A percentile compares a stretch with the other conserved stretches of the same genome.
These are phyloP conservation scores for Fusarium sp. DNA, from an alignment of 2,329 filamentous ascomycete genomes.

Conservation along the genomic window DNA sequence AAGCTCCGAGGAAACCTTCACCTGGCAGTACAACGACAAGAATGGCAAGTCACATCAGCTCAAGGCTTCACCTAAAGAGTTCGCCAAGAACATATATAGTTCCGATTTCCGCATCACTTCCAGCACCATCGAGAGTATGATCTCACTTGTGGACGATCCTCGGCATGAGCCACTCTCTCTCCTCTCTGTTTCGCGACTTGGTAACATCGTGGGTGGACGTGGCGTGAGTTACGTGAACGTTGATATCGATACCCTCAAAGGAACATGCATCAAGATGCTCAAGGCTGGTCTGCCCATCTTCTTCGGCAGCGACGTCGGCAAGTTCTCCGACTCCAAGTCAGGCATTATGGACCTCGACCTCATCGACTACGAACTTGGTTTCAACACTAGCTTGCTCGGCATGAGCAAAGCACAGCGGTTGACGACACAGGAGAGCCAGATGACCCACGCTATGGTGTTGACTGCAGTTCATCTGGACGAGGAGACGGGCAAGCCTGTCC, in stretches of 20 bases:
- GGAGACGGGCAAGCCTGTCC: slow-evolving; percentile 68
- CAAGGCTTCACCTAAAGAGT: slow-evolving; percentile 73
- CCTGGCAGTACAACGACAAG: slow-evolving; percentile 82
- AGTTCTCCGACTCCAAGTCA: slow-evolving; percentile 73
- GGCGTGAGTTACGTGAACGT: slow-evolving; percentile 87
- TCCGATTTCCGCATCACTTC: slow-evolving; percentile 67
- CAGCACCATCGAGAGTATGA: slow-evolving; percentile 72
- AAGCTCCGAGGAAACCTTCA: slow-evolving; percentile 73
- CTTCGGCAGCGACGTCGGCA: slow-evolving; percentile 89
- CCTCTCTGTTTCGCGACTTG: slow-evolving; percentile 80
- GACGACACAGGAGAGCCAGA: slow-evolving; percentile 77
- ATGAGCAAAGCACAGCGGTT: slow-evolving; percentile 82
- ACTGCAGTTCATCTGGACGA: slow-evolving; percentile 84
- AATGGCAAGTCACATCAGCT: slow-evolving; percentile 71
- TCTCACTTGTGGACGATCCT: slow-evolving; percentile 88
- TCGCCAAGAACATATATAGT: slow-evolving; percentile 75
- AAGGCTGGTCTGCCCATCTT: slow-evolving; percentile 83
- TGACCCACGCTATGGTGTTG: slow-evolving; percentile 95
- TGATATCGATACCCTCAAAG: slow-evolving; percentile 76
- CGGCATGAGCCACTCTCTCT: slow-evolving; percentile 78
- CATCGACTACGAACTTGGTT: slow-evolving; percentile 84
- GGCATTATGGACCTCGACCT: slow-evolving; percentile 86
- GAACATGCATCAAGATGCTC: slow-evolving; percentile 80
- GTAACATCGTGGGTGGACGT: slow-evolving; percentile 82
- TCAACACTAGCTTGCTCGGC: slow-evolving; percentile 77